Conservation (phyloP, 1,139 yeast species). For the Waltiozyma solani region DNA sequence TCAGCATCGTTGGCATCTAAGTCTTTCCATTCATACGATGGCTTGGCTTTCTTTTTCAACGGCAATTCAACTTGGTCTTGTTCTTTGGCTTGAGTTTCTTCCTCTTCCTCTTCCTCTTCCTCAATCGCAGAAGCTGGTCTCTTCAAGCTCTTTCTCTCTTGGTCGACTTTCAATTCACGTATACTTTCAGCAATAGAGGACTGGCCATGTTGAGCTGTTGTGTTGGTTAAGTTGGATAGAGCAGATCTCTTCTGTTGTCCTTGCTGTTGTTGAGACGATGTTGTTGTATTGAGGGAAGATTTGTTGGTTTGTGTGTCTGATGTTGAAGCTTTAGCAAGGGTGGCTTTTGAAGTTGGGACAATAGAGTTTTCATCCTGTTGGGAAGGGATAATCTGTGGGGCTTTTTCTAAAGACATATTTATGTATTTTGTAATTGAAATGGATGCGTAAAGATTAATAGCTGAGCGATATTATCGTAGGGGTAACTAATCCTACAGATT, state of each 20-base stretch:
- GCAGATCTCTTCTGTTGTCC: constrained; percentile 13
- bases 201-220: constrained; percentile 4
- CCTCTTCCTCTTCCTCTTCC: not conserved
- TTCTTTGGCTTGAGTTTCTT: not conserved
- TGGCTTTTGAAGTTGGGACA: not conserved
- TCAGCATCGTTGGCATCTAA: constrained; percentile 73
- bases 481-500: no score
- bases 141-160: constrained; percentile 6
- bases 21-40: constrained; percentile 40
- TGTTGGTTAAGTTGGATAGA: constrained; percentile 16
- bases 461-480: no score
- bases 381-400: not conserved
- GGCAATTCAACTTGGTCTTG: constrained; percentile 1
- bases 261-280: not conserved
- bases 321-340: not conserved
- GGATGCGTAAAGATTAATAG: no score
- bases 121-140: constrained; percentile 6
- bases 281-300: not conserved
- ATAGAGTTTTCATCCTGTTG: not conserved
- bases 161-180: constrained; percentile 1
- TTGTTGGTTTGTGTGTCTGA: not conserved
- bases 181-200: not conserved
- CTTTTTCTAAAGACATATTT: not conserved
- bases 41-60: constrained; percentile 11
- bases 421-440: no score